Evolutionary conservation across 2,329 filamentous ascomycete species (phyloP).

Genomic region (Ophiostoma populinum): DNA sequence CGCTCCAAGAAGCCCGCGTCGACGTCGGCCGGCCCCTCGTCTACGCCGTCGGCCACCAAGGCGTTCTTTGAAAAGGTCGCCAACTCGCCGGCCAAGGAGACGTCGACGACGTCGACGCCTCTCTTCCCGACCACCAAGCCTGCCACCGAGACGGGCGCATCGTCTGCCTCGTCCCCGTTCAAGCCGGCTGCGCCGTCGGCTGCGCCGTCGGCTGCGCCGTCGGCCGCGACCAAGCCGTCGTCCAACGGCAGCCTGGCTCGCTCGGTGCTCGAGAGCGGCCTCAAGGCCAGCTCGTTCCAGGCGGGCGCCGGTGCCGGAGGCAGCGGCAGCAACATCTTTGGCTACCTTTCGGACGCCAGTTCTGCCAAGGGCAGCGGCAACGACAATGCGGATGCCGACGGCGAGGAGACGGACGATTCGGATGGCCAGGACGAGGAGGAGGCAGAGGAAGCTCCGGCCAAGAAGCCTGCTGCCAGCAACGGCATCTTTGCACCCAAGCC

Average conservation of each 20-base stretch:
- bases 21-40: neutral
- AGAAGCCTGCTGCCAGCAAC: conserved; percentile 24
- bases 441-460: conserved; percentile 26
- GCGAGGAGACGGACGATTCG: conserved; percentile 21
- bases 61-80: conserved; percentile 40
- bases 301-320: conserved; percentile 1
- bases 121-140: conserved; percentile 12
- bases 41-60: conserved; percentile 33
- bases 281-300: conserved; percentile 9
- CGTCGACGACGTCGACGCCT: conserved; percentile 4
- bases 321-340: conserved; percentile 48
- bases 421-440: conserved; percentile 27
- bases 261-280: conserved; percentile 22
- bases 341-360: conserved; percentile 39
- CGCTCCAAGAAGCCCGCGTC: conserved; percentile 29
- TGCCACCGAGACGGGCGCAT: conserved; percentile 13
- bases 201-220: no score
- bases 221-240: conserved; percentile 20
- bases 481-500: conserved; percentile 25
- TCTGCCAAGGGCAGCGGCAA: conserved; percentile 36
- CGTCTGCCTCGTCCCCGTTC: conserved; percentile 10
- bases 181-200: conserved; percentile 17
- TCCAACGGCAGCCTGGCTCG: conserved; percentile 21
- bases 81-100: conserved; percentile 26
- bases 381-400: conserved; percentile 24